Evolutionary conservation across 345 rosid species (phyloP), one percentile per base, ranked within the genome.

Genomic region (Eutrema japonicum): DNA sequence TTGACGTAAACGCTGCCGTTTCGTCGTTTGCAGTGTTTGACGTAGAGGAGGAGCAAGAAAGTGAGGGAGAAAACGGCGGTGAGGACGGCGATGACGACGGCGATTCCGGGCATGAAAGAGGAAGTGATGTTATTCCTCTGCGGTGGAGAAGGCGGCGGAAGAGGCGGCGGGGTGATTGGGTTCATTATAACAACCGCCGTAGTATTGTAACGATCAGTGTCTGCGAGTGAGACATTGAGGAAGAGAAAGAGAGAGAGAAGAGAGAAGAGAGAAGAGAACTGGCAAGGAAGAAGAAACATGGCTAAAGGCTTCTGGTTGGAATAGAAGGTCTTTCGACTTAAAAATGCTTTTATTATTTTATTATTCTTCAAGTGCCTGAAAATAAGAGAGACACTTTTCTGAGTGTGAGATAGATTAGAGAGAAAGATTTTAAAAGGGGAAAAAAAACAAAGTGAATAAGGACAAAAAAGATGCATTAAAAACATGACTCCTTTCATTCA

Each of bases 41-140:
- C 87, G 74, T 93, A 93, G 59, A 93, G 92, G 37, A 93, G 88
- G 7, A 93, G 73, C 12, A 93, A 87, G 51, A 93, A 86, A 6
- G 87, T 91, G n/a, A 89, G 51, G 9, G 92, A 89, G 77, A 89
- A 91, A 30, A 85, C 27, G 14, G 87, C 80, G 27, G 98, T 86
- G 11, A 91, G 81, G n/a, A 91, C 76, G 35, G 82, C 94, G 22
- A 91, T 75, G 0, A 85, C 38, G 7, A 89, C 84, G 6, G 88
- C 89, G 47, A 88, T 77, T 79, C 84, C 86, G 1, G 97, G 96
- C 59, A 79, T 83, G 72, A 91, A 80, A 0, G 93, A 70, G 8
- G 89, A 54, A 40, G 72, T 56, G 52, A 62, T 4, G 13, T 77
- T 64, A 4, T 71, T 73, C 2, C 47, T 66, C 37, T 49, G 56